Conservation (phyloP, 1,284 basidiomycete species). For the Pisolithus thermaeus region DNA sequence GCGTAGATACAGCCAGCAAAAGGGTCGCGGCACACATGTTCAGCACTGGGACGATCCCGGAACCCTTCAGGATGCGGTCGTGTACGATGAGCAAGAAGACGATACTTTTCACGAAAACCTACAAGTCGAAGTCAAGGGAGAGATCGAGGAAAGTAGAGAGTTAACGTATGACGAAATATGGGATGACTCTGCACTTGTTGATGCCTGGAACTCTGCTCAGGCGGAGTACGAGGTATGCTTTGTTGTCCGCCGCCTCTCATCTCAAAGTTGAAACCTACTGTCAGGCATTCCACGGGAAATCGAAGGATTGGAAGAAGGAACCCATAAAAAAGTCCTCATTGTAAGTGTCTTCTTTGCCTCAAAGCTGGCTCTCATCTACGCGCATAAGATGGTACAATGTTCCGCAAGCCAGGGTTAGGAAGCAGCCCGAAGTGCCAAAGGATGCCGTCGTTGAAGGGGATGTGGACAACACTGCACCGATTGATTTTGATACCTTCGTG, state of each 20-base stretch:
- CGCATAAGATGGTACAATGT: conserved; percentile 66
- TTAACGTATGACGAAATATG: conserved; percentile 71
- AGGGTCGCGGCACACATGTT: conserved; percentile 15
- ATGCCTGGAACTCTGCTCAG: conserved; percentile 75
- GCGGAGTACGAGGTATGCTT: conserved; percentile 64
- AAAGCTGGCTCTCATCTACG: neutral
- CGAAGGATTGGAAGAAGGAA: conserved; percentile 65
- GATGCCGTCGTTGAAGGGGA: conserved; percentile 16
- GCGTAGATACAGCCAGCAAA: conserved; percentile 38
- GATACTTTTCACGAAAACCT: conserved; percentile 11
- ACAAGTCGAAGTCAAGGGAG: conserved; percentile 21
- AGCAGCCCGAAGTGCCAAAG: conserved; percentile 5
- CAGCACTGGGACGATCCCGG: conserved; percentile 46
- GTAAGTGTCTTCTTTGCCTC: conserved; percentile 34
- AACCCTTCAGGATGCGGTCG: conserved; percentile 19
- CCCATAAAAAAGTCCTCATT: conserved; percentile 63
- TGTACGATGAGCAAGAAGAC: conserved; percentile 28
- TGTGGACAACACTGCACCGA: conserved; percentile 47
- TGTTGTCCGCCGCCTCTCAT: neutral
- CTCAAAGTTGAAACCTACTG: conserved; percentile 4
- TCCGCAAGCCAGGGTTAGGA: conserved; percentile 37
- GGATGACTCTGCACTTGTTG: conserved; percentile 76
- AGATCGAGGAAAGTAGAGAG: conserved; percentile 49
- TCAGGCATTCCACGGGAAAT: conserved; percentile 61
- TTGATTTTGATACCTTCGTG: conserved; percentile 65